Conservation (phyloP, 2,329 filamentous ascomycete genomes). For the Penicillium sp. region DNA sequence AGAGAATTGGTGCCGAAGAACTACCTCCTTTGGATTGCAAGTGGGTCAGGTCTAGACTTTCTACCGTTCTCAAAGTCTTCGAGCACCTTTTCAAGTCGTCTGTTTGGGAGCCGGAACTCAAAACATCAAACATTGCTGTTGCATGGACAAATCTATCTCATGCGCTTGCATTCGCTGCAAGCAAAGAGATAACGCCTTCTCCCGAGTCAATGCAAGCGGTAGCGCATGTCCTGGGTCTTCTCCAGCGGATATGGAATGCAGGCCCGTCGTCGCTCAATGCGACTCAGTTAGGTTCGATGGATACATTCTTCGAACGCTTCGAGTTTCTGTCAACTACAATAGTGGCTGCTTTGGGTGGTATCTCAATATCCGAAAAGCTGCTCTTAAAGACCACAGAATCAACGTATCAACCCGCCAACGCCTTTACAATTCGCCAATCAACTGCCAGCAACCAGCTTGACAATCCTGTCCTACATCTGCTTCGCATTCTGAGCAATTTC, state of each 20-base stretch:
- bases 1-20: constrained; percentile 69
- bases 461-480: constrained; percentile 46
- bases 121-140: constrained; percentile 55
- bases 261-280: constrained; percentile 51
- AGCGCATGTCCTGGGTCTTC: constrained; percentile 69
- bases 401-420: constrained; percentile 54
- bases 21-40: constrained; percentile 82
- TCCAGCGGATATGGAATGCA: constrained; percentile 71
- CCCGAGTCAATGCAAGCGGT: constrained; percentile 81
- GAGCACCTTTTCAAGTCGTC: constrained; percentile 58
- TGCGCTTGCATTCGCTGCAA: constrained; percentile 64
- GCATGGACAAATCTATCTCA: constrained; percentile 67
- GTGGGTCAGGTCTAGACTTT: constrained; percentile 79
- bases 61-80: constrained; percentile 67
- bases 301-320: constrained; percentile 55
- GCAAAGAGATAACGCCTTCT: constrained; percentile 89
- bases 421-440: constrained; percentile 40
- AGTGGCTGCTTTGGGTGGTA: constrained; percentile 55
- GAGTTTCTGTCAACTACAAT: constrained; percentile 57
- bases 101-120: constrained; percentile 54
- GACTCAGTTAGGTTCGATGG: constrained; percentile 29
- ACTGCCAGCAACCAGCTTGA: constrained; percentile 34
- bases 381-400: constrained; percentile 59
- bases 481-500: constrained; percentile 39
- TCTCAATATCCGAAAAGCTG: constrained; percentile 56